Base-by-base conservation (phyloP, 805 yeast genomes). In the Candida peoriensis region DNA sequence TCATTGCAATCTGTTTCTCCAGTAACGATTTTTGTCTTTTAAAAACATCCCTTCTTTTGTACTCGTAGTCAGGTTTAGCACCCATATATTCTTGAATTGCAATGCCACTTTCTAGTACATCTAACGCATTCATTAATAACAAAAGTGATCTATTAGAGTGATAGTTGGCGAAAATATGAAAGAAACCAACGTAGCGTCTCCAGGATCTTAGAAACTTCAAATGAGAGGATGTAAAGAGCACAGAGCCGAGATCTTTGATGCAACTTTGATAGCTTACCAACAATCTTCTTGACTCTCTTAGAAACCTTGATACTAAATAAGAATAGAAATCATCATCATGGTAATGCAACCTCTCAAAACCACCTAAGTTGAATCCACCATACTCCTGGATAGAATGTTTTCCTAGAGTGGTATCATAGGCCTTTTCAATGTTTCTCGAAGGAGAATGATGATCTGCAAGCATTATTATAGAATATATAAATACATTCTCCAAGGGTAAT, bases 141-240 rank as follows among this genome's bases (percentile, higher is more conserved):
- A 41, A 23, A 14, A 32, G 30, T 8, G 38, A 34, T 20, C 42
- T 20, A 3, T 32, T 30, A 9, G 30, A 15, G 21, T 37, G 44
- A 18, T 25, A 40, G 17, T 37, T 36, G 10, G 25, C 30, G 18
- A 37, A 32, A n/a, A 37, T 20, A 19, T 28, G 20, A 17, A 37
- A 32, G 3, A 37, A 4, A 19, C 33, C 35, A 14, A 34, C 32
- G 15, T 31, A 32, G 8, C 12, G 10, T 26, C 41, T 31, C 44
- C 44, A 40, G 7, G 12, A 6, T 24, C 32, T 40, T 25, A 40
- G 25, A 17, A 37, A 34, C 23, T n/a, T 31, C 13, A 40, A 20
- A 33, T 40, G 44, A 7, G 11, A 3, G 2, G 17, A 6, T 7
- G 30, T 24, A 24, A 32, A 34, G 6, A 19, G 15, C 11, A 16